Base-by-base conservation (phyloP, 176 grass and related monocot genomes). In the Rhynchospora breviuscula region DNA sequence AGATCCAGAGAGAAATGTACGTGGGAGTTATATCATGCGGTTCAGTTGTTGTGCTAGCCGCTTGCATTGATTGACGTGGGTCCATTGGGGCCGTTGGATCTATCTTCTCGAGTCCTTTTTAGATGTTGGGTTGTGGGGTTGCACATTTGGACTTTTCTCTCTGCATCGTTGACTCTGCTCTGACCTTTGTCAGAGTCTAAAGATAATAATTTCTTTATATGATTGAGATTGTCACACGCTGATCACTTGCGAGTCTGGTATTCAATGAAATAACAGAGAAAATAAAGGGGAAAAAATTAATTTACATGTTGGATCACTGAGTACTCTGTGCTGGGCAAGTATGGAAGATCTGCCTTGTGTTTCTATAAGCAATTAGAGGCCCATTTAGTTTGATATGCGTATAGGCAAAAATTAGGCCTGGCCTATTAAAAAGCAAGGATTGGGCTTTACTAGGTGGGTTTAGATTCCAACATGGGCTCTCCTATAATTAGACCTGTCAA, bases 41-140 rank as follows among this genome's bases (percentile, higher is more conserved):
- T 85, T 72, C 53, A 85, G 83, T 85, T 74, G 83, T 76, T 72
- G 29, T 85, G 67, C 63, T 25, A 72, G 46, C 83, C 70, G 83
- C 49, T 73, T 11, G 22, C 67, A 74, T 85, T 85, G 76, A 85
- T 17, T 85, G 35, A 77, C 57, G 31, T 62, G 63, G 82, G 62
- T 23, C 63, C 82, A 69, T 62, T 13, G 58, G 31, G 81, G 64
- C 81, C 65, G 63, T 73, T 72, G 67, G 62, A 89, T 59, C 79
- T 51, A 78, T 68, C 62, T 67, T 17, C 35, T 31, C 26, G 4
- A 0, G 12, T n/a, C 53, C 29, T 19, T 47, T 59, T 80, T 62
- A 23, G 0, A 63, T 23, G 0, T 12, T 40, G 2, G 12, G 78
- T 2, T 45, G 59, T 29, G 79, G 33, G 18, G 59, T 64, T 81